Base-by-base conservation (phyloP, 73 alveolate genomes). In the Effrenium voratum region DNA sequence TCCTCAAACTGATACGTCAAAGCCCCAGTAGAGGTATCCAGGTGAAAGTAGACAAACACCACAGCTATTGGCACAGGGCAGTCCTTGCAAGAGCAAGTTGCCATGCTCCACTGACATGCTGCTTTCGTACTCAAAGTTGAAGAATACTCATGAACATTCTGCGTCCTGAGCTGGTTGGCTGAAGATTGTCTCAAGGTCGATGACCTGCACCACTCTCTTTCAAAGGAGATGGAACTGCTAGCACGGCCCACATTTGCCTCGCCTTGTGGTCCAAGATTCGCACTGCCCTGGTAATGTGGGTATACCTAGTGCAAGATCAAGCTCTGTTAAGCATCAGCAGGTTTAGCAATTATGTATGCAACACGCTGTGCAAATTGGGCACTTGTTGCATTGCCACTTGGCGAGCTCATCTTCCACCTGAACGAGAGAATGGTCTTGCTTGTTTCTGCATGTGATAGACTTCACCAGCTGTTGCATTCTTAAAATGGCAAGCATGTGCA, bases 31-130 rank as follows among this genome's bases (percentile, higher is more conserved):
- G 60, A 15, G 26, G 98, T 91, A 63, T 91, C 98, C 79, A 91
- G 45, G 91, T 34, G 28, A 47, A 91, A 91, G 81, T 91, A 55
- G 82, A 91, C 98, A 38, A 75, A 91, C 68, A 91, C 98, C 49
- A 75, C 98, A 6, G 98, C 98, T 63, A 91, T 91, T 41, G 98
- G 98, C 60, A 91, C 98, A 6, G 98, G 98, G 55, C 96, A 90
- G 52, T 90, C 96, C 86, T 90, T 10, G 40, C 82, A 34, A 36
- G 43, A 28, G 22, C 12, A 55, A 55, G 68, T 55, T 22, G n/a
- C 16, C n/a, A 57, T 57, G 28, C 3, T 57, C 28, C 28, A 30
- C 28, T 30, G 16, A 30, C n/a, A 55, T 55, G 68, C 72, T 22
- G 28, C 28, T 1, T 22, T 57, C 72, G 16, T 30, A 57, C 28